phyloP scores from a whole-genome alignment of 1,139 yeast genomes.

The Hanseniaspora sp. region DNA sequence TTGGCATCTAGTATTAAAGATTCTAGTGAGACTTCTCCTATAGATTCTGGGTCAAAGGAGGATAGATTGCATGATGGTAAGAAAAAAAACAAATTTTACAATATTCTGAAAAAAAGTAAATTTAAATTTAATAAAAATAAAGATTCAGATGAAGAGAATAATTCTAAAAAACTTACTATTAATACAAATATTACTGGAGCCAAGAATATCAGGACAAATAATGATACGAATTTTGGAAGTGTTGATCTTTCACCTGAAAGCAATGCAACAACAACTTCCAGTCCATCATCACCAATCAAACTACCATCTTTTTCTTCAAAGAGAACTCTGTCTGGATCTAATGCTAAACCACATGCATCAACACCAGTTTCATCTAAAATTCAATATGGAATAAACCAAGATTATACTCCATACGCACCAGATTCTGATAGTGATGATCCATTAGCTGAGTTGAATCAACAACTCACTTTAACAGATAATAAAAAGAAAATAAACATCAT shows the following conservation, averaged over 20 bases:
- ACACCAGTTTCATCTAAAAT: background rate
- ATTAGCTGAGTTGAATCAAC: background rate
- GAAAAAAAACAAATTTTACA: conserved; percentile 7
- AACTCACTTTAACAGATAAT: background rate
- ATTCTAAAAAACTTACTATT: background rate
- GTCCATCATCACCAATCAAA: conserved; percentile 14
- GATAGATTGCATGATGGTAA: background rate
- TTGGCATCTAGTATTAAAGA: background rate
- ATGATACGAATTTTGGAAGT: background rate
- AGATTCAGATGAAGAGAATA: background rate
- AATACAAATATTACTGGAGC: background rate
- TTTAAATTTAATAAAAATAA: conserved; percentile 7
- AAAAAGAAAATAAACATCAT: background rate
- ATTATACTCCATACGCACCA: background rate
- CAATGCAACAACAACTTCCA: background rate
- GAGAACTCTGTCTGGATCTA: conserved; percentile 10
- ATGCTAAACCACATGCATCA: background rate
- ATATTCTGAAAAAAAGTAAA: conserved; percentile 6
- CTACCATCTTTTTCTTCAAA: conserved; percentile 13
- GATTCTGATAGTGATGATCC: background rate
- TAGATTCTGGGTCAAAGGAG: background rate
- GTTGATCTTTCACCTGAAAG: background rate
- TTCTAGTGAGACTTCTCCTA: background rate
- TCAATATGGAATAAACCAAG: background rate
- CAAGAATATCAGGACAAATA: background rate